These are phyloP conservation scores for Puccinellia tenuiflora DNA, from an alignment of 176 grass and related monocot genomes.

Conservation along the genomic window DNA sequence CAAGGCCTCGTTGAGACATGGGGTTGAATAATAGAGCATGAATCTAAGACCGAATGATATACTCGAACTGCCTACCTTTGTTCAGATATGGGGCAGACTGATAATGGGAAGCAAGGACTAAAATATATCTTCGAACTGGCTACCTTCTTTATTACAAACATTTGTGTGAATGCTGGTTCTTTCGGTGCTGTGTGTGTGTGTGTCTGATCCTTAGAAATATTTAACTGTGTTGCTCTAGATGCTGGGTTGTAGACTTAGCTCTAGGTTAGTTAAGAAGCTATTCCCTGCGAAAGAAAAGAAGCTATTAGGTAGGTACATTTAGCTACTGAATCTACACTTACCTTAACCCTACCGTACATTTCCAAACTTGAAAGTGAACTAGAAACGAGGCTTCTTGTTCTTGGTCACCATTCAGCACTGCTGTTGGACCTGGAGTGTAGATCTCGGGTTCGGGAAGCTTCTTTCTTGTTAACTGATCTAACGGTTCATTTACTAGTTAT, in stretches of 20 bases:
- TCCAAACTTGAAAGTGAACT: neutral
- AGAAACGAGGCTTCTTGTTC: neutral
- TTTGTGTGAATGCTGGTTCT: neutral
- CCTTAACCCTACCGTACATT: neutral
- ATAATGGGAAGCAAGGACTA: neutral
- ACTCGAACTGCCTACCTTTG: neutral
- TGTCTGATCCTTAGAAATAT: neutral
- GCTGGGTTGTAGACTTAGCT: neutral
- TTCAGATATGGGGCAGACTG: neutral
- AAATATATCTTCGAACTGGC: neutral
- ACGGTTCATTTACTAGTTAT: neutral
- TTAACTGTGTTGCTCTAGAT: neutral
- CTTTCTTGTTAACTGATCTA: neutral
- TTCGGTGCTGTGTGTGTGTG: neutral
- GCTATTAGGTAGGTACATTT: neutral
- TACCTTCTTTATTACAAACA: neutral
- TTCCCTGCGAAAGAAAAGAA: neutral
- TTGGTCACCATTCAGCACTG: neutral
- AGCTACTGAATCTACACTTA: neutral
- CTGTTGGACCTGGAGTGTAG: neutral
- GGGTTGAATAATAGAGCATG: neutral
- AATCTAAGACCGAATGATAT: neutral
- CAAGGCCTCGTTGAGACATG: neutral
- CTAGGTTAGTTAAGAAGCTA: neutral
- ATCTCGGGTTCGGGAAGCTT: neutral